Evolutionary conservation across 2,329 filamentous ascomycete genomes (phyloP).

Genomic region (Setomelanomma holmii): DNA sequence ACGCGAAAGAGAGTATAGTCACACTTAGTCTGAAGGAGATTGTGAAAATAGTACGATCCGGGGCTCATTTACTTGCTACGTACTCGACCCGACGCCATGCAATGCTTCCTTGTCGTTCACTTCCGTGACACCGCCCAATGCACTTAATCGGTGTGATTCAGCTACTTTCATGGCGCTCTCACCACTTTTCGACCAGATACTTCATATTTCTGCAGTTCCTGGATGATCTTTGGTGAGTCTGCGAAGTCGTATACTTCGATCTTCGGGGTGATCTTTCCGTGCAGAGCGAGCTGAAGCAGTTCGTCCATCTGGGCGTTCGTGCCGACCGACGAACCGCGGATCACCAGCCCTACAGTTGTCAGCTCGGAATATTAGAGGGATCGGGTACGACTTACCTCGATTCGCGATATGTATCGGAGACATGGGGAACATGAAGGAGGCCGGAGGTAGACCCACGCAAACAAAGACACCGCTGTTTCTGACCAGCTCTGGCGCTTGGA

Average conservation of each 20-base stretch:
- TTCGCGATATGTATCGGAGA: slow-evolving; percentile 57
- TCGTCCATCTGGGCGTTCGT: slow-evolving; percentile 56
- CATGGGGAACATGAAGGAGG: slow-evolving; percentile 54
- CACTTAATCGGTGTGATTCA: too few species aligned
- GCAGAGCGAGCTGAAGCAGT: slow-evolving; percentile 52
- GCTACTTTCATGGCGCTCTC: slow-evolving; percentile 30
- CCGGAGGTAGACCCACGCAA: slow-evolving; percentile 56
- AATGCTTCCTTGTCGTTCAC: too few species aligned
- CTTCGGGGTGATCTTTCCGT: slow-evolving; percentile 51
- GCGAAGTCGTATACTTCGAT: slow-evolving; percentile 46
- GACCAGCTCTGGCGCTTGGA: slow-evolving; percentile 53
- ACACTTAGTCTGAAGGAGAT: too few species aligned
- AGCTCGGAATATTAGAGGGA: not conserved
- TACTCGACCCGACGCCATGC: too few species aligned
- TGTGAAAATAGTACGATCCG: too few species aligned
- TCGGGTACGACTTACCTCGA: slow-evolving; percentile 38
- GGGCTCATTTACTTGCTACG: too few species aligned
- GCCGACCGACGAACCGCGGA: slow-evolving; percentile 57
- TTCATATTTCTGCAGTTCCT: slow-evolving; percentile 43
- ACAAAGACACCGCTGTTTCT: slow-evolving; percentile 56
- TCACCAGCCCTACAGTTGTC: slow-evolving; percentile 45
- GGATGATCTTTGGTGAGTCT: slow-evolving; percentile 45
- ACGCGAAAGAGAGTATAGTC: too few species aligned
- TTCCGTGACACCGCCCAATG: too few species aligned
- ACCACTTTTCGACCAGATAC: slow-evolving; percentile 48